Base-by-base conservation (phyloP, 2,329 filamentous ascomycete genomes). In the Sclerotinia subarctica region DNA sequence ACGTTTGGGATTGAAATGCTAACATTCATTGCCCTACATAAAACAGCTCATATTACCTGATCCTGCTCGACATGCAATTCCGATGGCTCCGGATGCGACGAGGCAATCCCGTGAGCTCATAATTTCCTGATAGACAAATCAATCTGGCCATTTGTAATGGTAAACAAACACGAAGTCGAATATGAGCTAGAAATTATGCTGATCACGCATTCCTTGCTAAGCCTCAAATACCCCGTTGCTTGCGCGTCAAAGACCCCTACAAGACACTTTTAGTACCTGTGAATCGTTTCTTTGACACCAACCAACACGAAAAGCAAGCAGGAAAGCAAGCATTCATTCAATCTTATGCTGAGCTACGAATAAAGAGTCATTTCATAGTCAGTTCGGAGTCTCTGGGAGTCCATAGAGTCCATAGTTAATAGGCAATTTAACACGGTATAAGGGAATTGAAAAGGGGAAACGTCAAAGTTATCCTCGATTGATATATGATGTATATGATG, bases 141-240 rank as follows among this genome's bases (percentile, higher is more conserved):
- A 11, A 35, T 19, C 26, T 49, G n/a, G 26, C 42, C 26, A 35
- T 10, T 32, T 24, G 21, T n/a, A n/a, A 54, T 35, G 10, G 8
- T 19, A 13, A 56, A 35, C 5, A 24, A 38, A 24, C 26, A 54
- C 17, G 47, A 24, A 57, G 10, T 10, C 8, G 35, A 38, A 10
- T 42, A 57, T 51, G n/a, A 32, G 10, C 19, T 19, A 26, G n/a
- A 35, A 19, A 10, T 56, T 32, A 56, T 35, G 53, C 32, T 56
- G 19, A 32, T 29, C 15, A 7, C 29, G n/a, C 58, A 62, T 60
- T 49, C 57, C 57, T 66, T 68, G 59, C 46, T 68, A 26, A 65
- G 57, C 51, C 57, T 56, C 46, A 35, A 47, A 29, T 68, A 62
- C 69, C 69, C 68, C 64, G 63, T 66, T 54, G 35, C n/a, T 26